These are phyloP conservation scores for Cetraspora pellucida DNA, from an alignment of 192 early-diverging fungal genomes.

Conservation along the genomic window DNA sequence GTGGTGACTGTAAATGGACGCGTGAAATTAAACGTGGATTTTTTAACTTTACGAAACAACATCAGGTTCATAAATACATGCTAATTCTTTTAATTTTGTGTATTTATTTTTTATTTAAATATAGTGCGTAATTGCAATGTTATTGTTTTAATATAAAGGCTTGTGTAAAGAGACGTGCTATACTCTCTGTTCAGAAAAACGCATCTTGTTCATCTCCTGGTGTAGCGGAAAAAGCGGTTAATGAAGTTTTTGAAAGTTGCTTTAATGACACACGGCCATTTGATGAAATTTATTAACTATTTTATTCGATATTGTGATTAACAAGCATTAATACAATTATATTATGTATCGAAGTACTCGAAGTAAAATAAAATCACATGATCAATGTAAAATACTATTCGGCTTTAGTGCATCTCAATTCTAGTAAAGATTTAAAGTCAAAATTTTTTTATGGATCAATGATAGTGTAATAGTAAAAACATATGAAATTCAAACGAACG, in stretches of 20 bases:
- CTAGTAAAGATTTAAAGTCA: too few relatives aligned
- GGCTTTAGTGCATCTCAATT: too few relatives aligned
- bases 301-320: too few relatives aligned
- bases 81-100: background rate
- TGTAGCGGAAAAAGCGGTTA: slow-evolving; percentile 85
- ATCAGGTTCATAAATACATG: slow-evolving; percentile 51
- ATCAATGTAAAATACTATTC: too few relatives aligned
- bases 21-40: slow-evolving; percentile 69
- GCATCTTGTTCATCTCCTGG: slow-evolving; percentile 71
- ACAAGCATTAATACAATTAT: too few relatives aligned
- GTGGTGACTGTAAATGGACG: slow-evolving; percentile 77
- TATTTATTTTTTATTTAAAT: background rate
- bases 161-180: slow-evolving; percentile 87
- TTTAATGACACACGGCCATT: slow-evolving; percentile 95
- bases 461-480: too few relatives aligned
- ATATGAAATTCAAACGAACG: too few relatives aligned
- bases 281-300: slow-evolving; percentile 86
- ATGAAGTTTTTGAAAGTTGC: slow-evolving; percentile 86
- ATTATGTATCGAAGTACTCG: too few relatives aligned
- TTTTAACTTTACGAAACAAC: slow-evolving; percentile 73
- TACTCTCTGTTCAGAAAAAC: slow-evolving; percentile 75
- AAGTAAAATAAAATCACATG: too few relatives aligned
- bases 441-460: too few relatives aligned
- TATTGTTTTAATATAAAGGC: slow-evolving; percentile 37
- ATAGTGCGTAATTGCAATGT: background rate